Conservation (phyloP, 805 yeast genomes). For the Candida boidinii region DNA sequence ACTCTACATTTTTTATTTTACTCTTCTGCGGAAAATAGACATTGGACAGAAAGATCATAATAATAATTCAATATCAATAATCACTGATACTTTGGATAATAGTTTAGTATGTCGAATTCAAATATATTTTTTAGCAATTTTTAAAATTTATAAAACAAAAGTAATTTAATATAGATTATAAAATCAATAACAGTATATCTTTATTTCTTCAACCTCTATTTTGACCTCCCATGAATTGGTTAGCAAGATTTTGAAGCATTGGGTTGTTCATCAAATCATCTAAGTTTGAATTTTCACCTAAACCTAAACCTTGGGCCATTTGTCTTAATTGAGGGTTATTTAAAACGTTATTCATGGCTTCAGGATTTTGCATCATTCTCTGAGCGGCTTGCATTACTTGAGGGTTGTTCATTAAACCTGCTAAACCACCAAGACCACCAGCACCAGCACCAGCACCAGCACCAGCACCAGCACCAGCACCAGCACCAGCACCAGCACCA, state of each 20-base stretch:
- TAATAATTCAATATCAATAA: too few relatives aligned
- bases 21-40: too few relatives aligned
- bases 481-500: constrained; percentile 19
- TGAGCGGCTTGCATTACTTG: constrained; percentile 85
- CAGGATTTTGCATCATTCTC: constrained; percentile 79
- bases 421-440: constrained; percentile 48
- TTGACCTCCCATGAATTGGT: constrained; percentile 54
- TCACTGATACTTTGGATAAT: too few relatives aligned
- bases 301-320: constrained; percentile 73
- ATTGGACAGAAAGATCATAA: too few relatives aligned
- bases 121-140: too few relatives aligned
- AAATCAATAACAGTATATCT: too few relatives aligned
- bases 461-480: constrained; percentile 42
- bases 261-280: constrained; percentile 77
- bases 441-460: constrained; percentile 65
- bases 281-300: constrained; percentile 56
- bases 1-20: too few relatives aligned
- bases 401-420: constrained; percentile 80
- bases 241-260: constrained; percentile 62
- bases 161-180: too few relatives aligned
- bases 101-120: too few relatives aligned
- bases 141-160: too few relatives aligned
- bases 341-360: constrained; percentile 65
- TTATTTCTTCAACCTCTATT: too few relatives aligned
- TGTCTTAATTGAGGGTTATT: constrained; percentile 71